Percentiles rank a stretch among this genome's conserved stretches.
phyloP scores from a whole-genome alignment of 163 green algal genomes.

The Trebouxiophyceae sp. region DNA sequence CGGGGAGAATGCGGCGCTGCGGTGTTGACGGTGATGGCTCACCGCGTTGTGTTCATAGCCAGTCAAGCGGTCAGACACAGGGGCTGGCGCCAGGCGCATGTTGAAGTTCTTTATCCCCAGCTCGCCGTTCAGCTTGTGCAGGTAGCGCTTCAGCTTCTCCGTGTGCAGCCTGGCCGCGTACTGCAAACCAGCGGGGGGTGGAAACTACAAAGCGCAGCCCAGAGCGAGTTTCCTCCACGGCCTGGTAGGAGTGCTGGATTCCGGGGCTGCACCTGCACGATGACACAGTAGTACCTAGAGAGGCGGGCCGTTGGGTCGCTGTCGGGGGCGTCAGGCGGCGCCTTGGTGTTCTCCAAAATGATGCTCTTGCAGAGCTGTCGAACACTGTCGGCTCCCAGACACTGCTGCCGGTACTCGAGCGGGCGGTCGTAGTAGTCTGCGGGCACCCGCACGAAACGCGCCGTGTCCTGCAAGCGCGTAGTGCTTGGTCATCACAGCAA shows the following conservation, averaged over 20 bases:
- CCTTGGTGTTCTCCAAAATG: slow-evolving; percentile 64
- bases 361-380: slow-evolving; percentile 68
- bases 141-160: slow-evolving; percentile 53
- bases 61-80: slow-evolving; percentile 45
- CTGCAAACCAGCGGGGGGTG: slow-evolving; percentile 22
- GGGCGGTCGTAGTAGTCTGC: slow-evolving; percentile 14
- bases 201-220: neutral
- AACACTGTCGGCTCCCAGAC: slow-evolving; percentile 36
- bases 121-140: slow-evolving; percentile 31
- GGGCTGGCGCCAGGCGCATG: slow-evolving; percentile 50
- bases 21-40: neutral
- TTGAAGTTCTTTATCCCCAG: slow-evolving; percentile 58
- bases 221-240: too few species aligned
- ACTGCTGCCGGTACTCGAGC: slow-evolving; percentile 43
- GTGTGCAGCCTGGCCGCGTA: slow-evolving; percentile 58
- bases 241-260: neutral
- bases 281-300: slow-evolving; percentile 61
- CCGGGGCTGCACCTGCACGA: slow-evolving; percentile 47
- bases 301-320: slow-evolving; percentile 9
- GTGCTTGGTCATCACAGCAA: too few species aligned
- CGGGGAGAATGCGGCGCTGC: neutral
- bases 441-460: slow-evolving; percentile 31
- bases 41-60: slow-evolving; percentile 63
- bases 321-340: too few species aligned
- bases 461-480: too few species aligned